Evolutionary conservation across 1,284 basidiomycete species (phyloP).

Genomic region (Inonotus obliquus): DNA sequence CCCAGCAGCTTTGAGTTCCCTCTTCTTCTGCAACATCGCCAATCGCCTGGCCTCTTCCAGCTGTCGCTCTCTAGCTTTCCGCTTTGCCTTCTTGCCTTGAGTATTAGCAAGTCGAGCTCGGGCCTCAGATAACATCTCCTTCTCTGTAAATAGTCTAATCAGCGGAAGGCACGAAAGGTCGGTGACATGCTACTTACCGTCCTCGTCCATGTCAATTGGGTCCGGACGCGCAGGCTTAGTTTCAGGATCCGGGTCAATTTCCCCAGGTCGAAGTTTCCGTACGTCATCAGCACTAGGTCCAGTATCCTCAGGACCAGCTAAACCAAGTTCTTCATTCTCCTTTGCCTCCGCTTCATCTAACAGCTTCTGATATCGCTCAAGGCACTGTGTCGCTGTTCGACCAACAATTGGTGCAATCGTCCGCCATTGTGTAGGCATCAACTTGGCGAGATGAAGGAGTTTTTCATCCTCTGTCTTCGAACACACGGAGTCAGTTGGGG

Average conservation of each 20-base stretch:
- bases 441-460: constrained; percentile 93
- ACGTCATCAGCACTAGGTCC: constrained; percentile 91
- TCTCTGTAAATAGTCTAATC: constrained; percentile 55
- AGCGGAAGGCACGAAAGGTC: not conserved
- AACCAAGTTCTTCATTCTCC: constrained; percentile 88
- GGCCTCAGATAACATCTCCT: constrained; percentile 99
- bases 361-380: constrained; percentile 97
- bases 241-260: constrained; percentile 99
- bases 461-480: constrained; percentile 94
- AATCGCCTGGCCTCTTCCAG: constrained; percentile 93
- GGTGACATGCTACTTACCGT: constrained; percentile 48
- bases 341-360: constrained; percentile 95
- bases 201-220: constrained; percentile 99
- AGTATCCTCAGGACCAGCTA: constrained; percentile 80
- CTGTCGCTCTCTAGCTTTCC: constrained; percentile 95
- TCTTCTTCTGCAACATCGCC: constrained; percentile 96
- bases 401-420: constrained; percentile 99
- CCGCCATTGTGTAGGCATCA: constrained; percentile 99
- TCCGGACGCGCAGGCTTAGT: constrained; percentile 97
- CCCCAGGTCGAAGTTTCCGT: constrained; percentile 85
- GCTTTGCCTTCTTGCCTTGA: constrained; percentile 99
- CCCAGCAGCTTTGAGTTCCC: constrained; percentile 96
- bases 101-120: constrained; percentile 98
- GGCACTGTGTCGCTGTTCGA: constrained; percentile 96
- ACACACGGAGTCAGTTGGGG: constrained; percentile 6